Evolutionary conservation across 1,284 basidiomycete species (phyloP).

Genomic region (Ceratobasidium sp.): DNA sequence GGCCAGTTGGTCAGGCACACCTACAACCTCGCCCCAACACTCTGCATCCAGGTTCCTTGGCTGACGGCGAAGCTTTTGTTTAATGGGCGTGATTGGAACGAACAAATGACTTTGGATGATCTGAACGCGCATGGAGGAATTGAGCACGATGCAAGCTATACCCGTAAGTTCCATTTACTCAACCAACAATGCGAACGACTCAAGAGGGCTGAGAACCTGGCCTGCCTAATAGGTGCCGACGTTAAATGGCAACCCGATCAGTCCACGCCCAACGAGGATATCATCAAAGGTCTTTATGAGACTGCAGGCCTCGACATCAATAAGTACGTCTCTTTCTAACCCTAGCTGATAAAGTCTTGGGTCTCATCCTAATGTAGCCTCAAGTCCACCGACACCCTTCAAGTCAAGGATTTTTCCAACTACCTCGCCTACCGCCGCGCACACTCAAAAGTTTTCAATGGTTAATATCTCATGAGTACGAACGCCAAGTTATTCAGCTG

Average conservation of each 20-base stretch:
- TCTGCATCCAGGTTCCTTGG: constrained; percentile 47
- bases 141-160: constrained; percentile 48
- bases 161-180: constrained; percentile 13
- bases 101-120: constrained; percentile 44
- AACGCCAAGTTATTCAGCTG: constrained; percentile 29
- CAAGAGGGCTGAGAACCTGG: too few species aligned
- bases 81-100: constrained; percentile 37
- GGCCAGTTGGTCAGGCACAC: constrained; percentile 37
- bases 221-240: constrained; percentile 21
- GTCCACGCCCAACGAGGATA: constrained; percentile 11
- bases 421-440: constrained; percentile 38
- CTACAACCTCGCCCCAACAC: constrained; percentile 48
- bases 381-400: constrained; percentile 31
- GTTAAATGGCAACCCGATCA: constrained; percentile 41
- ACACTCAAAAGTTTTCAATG: constrained; percentile 41
- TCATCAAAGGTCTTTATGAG: constrained; percentile 37
- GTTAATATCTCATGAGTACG: constrained; percentile 30
- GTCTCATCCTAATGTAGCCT: background rate
- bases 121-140: constrained; percentile 47
- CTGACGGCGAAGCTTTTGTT: constrained; percentile 43
- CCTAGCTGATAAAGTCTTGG: background rate
- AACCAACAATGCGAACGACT: too few species aligned
- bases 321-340: constrained; percentile 15
- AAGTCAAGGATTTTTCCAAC: constrained; percentile 31
- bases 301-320: constrained; percentile 28